phyloP scores from a whole-genome alignment of 106 monocot species.

The Platanthera guangdongensis region DNA sequence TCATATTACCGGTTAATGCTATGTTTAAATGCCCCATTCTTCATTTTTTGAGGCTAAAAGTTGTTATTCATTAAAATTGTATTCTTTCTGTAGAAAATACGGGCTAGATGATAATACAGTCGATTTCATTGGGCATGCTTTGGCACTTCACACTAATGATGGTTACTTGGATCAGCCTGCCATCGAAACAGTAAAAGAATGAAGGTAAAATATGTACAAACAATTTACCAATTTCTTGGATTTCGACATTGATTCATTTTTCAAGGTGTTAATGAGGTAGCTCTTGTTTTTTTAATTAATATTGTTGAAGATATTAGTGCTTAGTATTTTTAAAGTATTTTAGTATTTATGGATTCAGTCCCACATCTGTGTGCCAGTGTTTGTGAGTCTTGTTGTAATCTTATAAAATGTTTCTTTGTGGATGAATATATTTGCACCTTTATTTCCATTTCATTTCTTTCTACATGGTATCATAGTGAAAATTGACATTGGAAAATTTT shows the following conservation, averaged over 20 bases:
- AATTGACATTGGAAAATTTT: too few species aligned
- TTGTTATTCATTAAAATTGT: background rate
- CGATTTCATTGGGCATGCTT: constrained; percentile 80
- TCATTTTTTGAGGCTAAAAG: background rate
- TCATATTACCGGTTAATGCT: background rate
- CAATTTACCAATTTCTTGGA: background rate
- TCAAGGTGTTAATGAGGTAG: too few species aligned
- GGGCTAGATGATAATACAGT: constrained; percentile 76
- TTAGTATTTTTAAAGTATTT: too few species aligned
- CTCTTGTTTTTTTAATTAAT: too few species aligned
- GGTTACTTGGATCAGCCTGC: constrained; percentile 71
- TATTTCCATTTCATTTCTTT: too few species aligned
- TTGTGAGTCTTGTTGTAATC: too few species aligned
- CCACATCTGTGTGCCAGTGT: too few species aligned
- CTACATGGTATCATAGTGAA: too few species aligned
- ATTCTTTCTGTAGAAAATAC: constrained; percentile 48
- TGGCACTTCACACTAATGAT: constrained; percentile 78
- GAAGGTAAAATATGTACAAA: constrained; percentile 39
- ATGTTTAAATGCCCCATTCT: background rate
- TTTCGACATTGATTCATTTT: background rate
- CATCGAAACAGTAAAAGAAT: constrained; percentile 60
- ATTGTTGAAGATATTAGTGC: too few species aligned
- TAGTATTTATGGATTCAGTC: too few species aligned
- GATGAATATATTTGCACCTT: too few species aligned
- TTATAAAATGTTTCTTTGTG: too few species aligned